These are phyloP conservation scores for Podosphaera fusca DNA, from an alignment of 2,329 filamentous ascomycete genomes.

Conservation along the genomic window DNA sequence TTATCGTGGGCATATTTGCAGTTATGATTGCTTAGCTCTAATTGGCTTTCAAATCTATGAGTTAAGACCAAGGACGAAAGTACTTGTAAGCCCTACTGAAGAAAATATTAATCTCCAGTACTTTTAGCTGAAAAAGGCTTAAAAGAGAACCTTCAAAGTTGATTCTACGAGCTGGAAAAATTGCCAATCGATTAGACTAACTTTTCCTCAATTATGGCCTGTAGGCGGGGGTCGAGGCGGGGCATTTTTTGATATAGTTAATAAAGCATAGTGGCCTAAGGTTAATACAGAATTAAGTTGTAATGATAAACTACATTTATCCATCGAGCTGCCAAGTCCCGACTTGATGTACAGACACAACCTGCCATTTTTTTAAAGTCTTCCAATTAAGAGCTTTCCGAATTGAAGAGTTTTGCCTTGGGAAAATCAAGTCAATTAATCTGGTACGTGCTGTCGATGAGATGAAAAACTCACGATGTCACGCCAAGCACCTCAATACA, in stretches of 20 bases:
- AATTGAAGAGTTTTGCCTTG: background rate
- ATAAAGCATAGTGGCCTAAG: background rate
- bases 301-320: background rate
- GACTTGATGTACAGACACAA: background rate
- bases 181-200: too few species aligned
- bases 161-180: too few species aligned
- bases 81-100: too few species aligned
- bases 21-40: background rate
- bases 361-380: too few species aligned
- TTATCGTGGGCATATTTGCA: constrained; percentile 72
- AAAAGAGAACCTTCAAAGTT: too few species aligned
- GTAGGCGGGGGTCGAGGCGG: background rate
- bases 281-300: background rate
- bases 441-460: background rate
- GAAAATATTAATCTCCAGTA: too few species aligned
- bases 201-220: too few species aligned
- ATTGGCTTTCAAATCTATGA: background rate
- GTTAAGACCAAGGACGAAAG: too few species aligned
- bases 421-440: background rate
- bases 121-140: too few species aligned
- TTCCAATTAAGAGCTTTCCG: background rate
- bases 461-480: background rate
- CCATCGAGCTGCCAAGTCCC: background rate
- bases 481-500: constrained; percentile 2
- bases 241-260: background rate